These are phyloP conservation scores for Hypoxylon trugodes DNA, from an alignment of 495 filamentous ascomycete species.

Conservation along the genomic window DNA sequence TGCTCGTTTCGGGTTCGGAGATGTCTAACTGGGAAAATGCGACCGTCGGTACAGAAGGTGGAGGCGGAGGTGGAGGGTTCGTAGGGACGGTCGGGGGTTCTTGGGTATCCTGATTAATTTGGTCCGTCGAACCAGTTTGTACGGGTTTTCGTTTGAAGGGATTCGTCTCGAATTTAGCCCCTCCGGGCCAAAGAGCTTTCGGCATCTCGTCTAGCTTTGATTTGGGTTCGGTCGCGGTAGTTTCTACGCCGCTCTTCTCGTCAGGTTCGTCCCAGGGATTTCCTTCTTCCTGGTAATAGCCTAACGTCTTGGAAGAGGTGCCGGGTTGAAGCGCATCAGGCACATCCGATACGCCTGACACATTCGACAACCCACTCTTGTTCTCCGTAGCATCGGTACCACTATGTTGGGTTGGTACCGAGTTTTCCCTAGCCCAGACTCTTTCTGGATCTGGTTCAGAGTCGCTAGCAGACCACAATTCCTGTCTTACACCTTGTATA, in stretches of 20 bases:
- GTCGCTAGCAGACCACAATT: slow-evolving; percentile 47
- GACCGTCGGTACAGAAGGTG: slow-evolving; percentile 34
- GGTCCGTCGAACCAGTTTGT: slow-evolving; percentile 17
- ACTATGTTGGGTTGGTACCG: slow-evolving; percentile 15
- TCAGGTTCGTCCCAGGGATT: slow-evolving; percentile 41
- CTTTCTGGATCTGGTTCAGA: slow-evolving; percentile 46
- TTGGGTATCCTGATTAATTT: slow-evolving; percentile 9
- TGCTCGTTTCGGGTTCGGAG: slow-evolving; percentile 48
- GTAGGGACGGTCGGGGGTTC: slow-evolving; percentile 4
- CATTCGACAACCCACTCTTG: slow-evolving; percentile 29
- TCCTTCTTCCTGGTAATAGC: slow-evolving; percentile 34
- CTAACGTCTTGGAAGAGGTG: slow-evolving; percentile 13
- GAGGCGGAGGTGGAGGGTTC: slow-evolving; percentile 16
- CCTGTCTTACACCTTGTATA: slow-evolving; percentile 44
- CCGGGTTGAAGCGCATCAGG: slow-evolving; percentile 38
- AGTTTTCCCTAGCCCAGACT: slow-evolving; percentile 46
- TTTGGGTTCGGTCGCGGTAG: slow-evolving; percentile 29
- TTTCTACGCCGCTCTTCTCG: slow-evolving; percentile 10
- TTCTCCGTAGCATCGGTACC: slow-evolving; percentile 15
- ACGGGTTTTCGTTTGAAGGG: slow-evolving; percentile 60
- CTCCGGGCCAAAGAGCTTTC: slow-evolving; percentile 46
- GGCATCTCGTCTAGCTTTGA: slow-evolving; percentile 42
- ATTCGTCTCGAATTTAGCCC: slow-evolving; percentile 55
- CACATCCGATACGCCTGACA: slow-evolving; percentile 41
- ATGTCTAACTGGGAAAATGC: slow-evolving; percentile 51